phyloP scores from a whole-genome alignment of 2,329 filamentous ascomycete species.

The Hypoxylon sp. region DNA sequence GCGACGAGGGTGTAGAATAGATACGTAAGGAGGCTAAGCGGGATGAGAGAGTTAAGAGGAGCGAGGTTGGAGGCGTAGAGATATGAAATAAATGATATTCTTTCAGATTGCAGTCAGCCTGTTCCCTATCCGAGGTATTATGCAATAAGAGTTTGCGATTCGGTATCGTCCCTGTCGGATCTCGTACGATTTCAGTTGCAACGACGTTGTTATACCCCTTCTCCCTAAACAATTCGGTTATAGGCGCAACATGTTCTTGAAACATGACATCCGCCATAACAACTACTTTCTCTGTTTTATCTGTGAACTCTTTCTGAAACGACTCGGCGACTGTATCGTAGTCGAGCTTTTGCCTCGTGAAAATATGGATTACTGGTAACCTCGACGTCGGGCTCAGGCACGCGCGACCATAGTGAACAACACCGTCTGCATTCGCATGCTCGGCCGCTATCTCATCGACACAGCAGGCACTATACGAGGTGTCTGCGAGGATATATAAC shows the following conservation, averaged over 20 bases:
- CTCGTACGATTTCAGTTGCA: conserved; percentile 79
- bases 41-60: conserved; percentile 89
- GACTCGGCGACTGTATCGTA: conserved; percentile 69
- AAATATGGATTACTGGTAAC: conserved; percentile 91
- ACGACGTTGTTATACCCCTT: conserved; percentile 80
- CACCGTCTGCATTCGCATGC: conserved; percentile 89
- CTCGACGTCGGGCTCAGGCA: conserved; percentile 92
- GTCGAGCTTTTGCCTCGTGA: conserved; percentile 81
- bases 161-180: conserved; percentile 85
- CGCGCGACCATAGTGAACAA: conserved; percentile 93
- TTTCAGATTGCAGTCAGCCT: conserved; percentile 65
- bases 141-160: conserved; percentile 77
- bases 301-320: conserved; percentile 79
- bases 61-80: conserved; percentile 81
- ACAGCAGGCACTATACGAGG: conserved; percentile 96
- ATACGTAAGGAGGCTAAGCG: conserved; percentile 85
- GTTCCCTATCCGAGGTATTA: conserved; percentile 48
- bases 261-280: conserved; percentile 94
- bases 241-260: conserved; percentile 76
- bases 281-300: conserved; percentile 75
- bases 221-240: conserved; percentile 69
- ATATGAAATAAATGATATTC: conserved; percentile 88
- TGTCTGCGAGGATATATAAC: conserved; percentile 92
- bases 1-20: conserved; percentile 71
- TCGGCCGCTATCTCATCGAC: conserved; percentile 97